Evolutionary conservation across 352 stramenopile genomes (phyloP).

Genomic region (Pythium phragmiticola): DNA sequence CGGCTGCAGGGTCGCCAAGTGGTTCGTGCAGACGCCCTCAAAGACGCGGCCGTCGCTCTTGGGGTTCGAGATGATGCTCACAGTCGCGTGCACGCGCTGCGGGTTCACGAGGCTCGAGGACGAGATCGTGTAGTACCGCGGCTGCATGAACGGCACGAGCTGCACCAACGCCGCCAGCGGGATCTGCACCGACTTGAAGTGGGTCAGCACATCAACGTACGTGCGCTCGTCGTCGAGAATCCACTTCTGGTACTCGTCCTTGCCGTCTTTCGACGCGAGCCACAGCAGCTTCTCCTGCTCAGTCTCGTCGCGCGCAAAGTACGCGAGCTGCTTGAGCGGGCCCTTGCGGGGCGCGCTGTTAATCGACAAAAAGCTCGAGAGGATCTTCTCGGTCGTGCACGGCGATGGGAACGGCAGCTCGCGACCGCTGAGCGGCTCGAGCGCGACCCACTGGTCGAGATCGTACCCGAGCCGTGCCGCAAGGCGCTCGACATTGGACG

Average conservation of each 20-base stretch:
- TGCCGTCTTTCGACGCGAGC: conserved; percentile 86
- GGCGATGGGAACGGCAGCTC: conserved; percentile 94
- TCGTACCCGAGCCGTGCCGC: conserved; percentile 86
- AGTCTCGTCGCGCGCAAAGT: conserved; percentile 55
- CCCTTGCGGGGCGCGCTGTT: conserved; percentile 88
- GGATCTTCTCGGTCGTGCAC: conserved; percentile 90
- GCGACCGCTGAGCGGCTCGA: conserved; percentile 57
- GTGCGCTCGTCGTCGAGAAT: conserved; percentile 90
- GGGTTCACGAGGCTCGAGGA: conserved; percentile 93
- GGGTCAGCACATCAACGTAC: conserved; percentile 89
- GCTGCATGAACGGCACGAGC: conserved; percentile 91
- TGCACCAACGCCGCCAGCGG: conserved; percentile 87
- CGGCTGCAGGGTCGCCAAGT: conserved; percentile 77
- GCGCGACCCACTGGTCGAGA: conserved; percentile 86
- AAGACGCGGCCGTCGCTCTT: conserved; percentile 83
- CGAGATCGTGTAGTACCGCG: conserved; percentile 98
- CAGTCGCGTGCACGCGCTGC: conserved; percentile 92
- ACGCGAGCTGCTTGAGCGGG: conserved; percentile 79
- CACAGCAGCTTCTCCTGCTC: conserved; percentile 58
- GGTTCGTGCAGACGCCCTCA: conserved; percentile 93
- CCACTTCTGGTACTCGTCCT: conserved; percentile 93
- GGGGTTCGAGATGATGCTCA: conserved; percentile 89
- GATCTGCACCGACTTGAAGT: conserved; percentile 66
- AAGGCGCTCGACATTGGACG: conserved; percentile 77
- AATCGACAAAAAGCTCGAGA: conserved; percentile 93